These are phyloP conservation scores for Antrodiella citrinella DNA, from an alignment of 768 basidiomycete genomes.

Conservation along the genomic window DNA sequence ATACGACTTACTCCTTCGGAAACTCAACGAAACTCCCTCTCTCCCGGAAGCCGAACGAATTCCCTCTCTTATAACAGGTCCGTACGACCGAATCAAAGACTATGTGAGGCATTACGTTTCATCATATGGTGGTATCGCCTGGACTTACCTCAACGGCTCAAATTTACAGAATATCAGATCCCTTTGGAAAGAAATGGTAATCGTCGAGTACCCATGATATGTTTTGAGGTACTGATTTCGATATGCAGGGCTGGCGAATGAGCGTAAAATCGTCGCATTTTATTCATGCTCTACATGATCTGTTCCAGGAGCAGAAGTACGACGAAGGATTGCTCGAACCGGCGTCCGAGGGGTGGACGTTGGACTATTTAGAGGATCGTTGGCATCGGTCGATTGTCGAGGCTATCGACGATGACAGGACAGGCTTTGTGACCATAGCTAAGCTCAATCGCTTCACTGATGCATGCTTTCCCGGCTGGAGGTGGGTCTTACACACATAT, in stretches of 20 bases:
- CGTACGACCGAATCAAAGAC: too few relatives aligned
- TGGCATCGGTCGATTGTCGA: conserved; percentile 28
- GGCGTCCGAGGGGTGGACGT: conserved; percentile 26
- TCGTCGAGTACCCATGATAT: not conserved
- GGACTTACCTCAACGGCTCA: too few relatives aligned
- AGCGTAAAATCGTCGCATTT: conserved; percentile 46
- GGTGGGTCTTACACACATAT: conserved; percentile 2
- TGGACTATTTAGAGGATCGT: conserved; percentile 25
- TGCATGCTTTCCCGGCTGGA: conserved; percentile 23
- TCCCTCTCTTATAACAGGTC: too few relatives aligned
- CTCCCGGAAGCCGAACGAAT: too few relatives aligned
- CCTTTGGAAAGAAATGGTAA: conserved; percentile 48
- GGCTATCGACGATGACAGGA: conserved; percentile 34
- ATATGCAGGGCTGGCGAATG: conserved; percentile 38
- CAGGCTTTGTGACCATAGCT: conserved; percentile 29
- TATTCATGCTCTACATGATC: conserved; percentile 33
- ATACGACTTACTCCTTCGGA: too few relatives aligned
- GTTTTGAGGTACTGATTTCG: too few relatives aligned
- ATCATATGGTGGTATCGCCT: too few relatives aligned
- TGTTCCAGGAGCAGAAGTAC: conserved; percentile 24
- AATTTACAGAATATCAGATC: conserved; percentile 41
- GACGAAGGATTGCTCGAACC: too few relatives aligned
- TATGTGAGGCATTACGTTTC: too few relatives aligned
- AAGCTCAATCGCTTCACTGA: conserved; percentile 27
- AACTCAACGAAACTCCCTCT: too few relatives aligned